These are phyloP conservation scores for Ustilago bromivora DNA, from an alignment of 1,284 basidiomycete genomes.

Conservation along the genomic window DNA sequence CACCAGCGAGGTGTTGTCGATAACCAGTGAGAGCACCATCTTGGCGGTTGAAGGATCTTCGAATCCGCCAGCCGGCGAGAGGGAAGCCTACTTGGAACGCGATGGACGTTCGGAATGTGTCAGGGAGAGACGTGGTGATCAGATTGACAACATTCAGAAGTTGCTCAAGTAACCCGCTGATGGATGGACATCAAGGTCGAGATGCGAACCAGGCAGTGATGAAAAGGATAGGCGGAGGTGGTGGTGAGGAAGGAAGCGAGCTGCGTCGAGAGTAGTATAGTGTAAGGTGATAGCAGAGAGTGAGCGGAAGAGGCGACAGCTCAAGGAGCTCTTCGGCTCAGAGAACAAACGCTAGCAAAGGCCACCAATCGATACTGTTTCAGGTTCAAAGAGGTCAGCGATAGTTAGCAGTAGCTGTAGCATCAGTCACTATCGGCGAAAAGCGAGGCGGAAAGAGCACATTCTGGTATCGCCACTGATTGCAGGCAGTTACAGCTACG, in stretches of 20 bases:
- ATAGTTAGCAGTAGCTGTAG: not conserved
- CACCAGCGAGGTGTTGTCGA: slow-evolving; percentile 62
- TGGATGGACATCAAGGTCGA: not conserved
- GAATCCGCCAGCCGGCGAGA: not conserved
- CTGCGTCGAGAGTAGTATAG: not conserved
- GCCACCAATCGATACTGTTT: not conserved
- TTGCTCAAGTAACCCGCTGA: not conserved
- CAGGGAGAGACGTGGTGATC: not conserved
- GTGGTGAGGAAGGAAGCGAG: not conserved
- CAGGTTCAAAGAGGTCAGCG: not conserved
- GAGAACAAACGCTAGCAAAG: too few relatives aligned
- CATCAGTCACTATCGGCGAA: not conserved
- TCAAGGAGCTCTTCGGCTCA: not conserved
- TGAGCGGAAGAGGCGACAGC: not conserved
- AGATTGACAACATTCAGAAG: slow-evolving; percentile 8
- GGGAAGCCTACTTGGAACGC: not conserved
- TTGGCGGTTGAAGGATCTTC: slow-evolving; percentile 5
- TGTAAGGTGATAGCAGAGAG: not conserved
- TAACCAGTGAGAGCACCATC: slow-evolving; percentile 59
- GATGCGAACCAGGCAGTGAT: not conserved
- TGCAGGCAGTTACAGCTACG: not conserved
- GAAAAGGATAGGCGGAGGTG: not conserved
- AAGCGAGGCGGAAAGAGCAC: not conserved
- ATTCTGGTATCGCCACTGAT: not conserved
- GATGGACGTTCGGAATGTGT: not conserved